phyloP scores from a whole-genome alignment of 164 flowering plant species.

The Chimonanthus salicifolius region DNA sequence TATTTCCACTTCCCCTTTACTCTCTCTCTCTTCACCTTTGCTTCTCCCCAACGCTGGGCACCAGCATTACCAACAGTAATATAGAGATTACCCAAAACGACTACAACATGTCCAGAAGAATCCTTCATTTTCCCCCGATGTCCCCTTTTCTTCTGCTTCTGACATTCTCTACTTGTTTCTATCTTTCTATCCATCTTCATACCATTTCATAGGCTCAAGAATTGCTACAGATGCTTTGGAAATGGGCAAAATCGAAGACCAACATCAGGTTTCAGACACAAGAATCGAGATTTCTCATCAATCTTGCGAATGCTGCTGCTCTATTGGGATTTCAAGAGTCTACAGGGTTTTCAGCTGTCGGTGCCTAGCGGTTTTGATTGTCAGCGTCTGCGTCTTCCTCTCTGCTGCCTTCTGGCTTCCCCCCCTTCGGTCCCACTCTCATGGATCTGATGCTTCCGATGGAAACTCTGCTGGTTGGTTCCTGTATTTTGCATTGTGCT shows the following conservation, averaged over 20 bases:
- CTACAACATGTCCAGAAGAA: background rate
- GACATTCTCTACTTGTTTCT: background rate
- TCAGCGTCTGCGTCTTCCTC: constrained; percentile 36
- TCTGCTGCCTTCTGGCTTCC: constrained; percentile 49
- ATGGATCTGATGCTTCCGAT: constrained; percentile 28
- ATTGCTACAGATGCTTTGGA: constrained; percentile 27
- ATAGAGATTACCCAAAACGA: background rate
- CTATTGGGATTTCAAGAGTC: constrained; percentile 20
- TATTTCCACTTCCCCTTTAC: background rate
- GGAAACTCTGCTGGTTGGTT: constrained; percentile 38
- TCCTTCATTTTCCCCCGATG: background rate
- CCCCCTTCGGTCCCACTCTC: constrained; percentile 19
- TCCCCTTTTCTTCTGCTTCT: background rate
- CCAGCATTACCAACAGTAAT: background rate
- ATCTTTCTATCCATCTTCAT: background rate
- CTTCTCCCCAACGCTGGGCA: constrained; percentile 8
- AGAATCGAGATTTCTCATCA: constrained; percentile 11
- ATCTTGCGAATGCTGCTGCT: constrained; percentile 26
- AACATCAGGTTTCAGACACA: constrained; percentile 14
- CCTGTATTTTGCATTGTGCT: background rate
- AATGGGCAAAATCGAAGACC: constrained; percentile 57
- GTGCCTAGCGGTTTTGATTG: constrained; percentile 45
- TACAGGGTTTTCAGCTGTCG: constrained; percentile 28
- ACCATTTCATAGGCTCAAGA: background rate
- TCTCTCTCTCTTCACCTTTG: constrained; percentile 7